Evolutionary conservation across 108 stramenopile genomes (phyloP).

Genomic region (Mayamaea pseudoterrestris): DNA sequence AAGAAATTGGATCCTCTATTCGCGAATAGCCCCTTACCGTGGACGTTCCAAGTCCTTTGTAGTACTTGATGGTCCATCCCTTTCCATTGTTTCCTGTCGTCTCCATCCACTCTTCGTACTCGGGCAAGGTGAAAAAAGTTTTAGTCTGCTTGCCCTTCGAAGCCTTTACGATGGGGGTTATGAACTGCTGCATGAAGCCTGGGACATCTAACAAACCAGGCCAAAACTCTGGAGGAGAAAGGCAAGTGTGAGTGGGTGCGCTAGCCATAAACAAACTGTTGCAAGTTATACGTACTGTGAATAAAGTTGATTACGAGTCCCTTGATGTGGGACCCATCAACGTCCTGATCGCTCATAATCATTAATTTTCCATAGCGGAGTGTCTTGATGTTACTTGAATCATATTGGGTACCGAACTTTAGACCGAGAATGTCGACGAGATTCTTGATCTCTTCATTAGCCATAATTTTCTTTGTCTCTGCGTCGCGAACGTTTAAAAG

Average conservation of each 20-base stretch:
- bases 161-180: constrained; percentile 99
- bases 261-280: background rate
- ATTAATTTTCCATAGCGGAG: constrained; percentile 60
- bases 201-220: constrained; percentile 89
- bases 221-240: constrained; percentile 55
- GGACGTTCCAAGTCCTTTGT: constrained; percentile 86
- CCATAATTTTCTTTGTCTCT: constrained; percentile 61
- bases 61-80: constrained; percentile 96
- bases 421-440: constrained; percentile 97
- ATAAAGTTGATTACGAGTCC: constrained; percentile 99
- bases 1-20: too few relatives aligned
- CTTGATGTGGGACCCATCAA: constrained; percentile 99
- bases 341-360: constrained; percentile 99
- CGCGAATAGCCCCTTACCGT: too few relatives aligned
- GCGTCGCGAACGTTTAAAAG: constrained; percentile 97
- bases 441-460: constrained; percentile 96
- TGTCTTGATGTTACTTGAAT: constrained; percentile 62
- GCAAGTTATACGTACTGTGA: constrained; percentile 30
- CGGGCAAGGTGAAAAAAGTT: constrained; percentile 90
- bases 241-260: background rate
- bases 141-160: constrained; percentile 72
- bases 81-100: constrained; percentile 77
- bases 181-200: constrained; percentile 97
- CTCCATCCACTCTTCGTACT: constrained; percentile 91
- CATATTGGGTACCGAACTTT: constrained; percentile 82